These are phyloP conservation scores for Murraya paniculata DNA, from an alignment of 345 rosid genomes.

Conservation along the genomic window DNA sequence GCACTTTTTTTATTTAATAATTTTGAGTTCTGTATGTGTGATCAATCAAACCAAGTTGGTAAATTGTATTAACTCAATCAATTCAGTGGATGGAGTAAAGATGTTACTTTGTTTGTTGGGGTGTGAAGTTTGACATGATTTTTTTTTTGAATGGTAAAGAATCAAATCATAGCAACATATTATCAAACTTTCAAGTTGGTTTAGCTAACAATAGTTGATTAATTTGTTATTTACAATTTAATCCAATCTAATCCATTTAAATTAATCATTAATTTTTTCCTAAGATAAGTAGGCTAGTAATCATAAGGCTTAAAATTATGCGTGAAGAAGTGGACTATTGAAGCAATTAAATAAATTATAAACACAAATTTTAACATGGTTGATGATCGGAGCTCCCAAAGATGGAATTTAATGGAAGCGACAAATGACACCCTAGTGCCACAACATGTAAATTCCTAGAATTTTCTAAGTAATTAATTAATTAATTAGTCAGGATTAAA, in stretches of 20 bases:
- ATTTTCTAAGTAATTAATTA: not conserved
- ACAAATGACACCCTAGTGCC: not conserved
- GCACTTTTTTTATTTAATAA: no score
- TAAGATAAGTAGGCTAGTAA: not conserved
- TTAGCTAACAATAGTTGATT: not conserved
- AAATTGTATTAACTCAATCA: slow-evolving; percentile 4
- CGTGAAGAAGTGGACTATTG: not conserved
- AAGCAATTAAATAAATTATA: not conserved
- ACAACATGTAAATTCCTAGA: not conserved
- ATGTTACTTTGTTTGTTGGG: not conserved
- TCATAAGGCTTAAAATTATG: not conserved
- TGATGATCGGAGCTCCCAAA: not conserved
- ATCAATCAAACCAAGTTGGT: slow-evolving; percentile 2
- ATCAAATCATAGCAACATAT: slow-evolving; percentile 5
- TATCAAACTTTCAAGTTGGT: not conserved
- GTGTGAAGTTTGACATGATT: not conserved
- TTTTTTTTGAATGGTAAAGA: not conserved
- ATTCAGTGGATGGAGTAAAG: slow-evolving; percentile 1
- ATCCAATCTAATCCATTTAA: not conserved
- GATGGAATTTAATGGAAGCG: not conserved
- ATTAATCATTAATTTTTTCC: not conserved
- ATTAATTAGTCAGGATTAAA: no score
- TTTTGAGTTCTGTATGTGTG: not conserved
- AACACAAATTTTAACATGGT: not conserved
- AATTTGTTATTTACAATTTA: not conserved